Evolutionary conservation across 2,329 filamentous ascomycete genomes (phyloP).

Genomic region (Fusarium stilboides): DNA sequence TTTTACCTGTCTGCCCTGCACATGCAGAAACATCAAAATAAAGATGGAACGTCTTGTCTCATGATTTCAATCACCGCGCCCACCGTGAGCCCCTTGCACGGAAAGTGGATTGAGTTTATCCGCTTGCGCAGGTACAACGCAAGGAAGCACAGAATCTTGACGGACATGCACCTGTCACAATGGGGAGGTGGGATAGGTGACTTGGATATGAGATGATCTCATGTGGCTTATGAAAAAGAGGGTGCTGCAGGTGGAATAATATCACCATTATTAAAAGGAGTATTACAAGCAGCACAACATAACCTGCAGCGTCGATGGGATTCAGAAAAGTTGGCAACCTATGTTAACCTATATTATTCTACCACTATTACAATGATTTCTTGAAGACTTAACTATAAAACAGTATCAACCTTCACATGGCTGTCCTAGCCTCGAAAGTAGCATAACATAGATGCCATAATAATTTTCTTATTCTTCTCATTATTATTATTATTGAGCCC

Average conservation of each 20-base stretch:
- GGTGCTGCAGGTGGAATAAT: constrained; percentile 15
- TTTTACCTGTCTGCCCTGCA: neutral
- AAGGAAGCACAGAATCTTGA: constrained; percentile 27
- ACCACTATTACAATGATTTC: too few relatives aligned
- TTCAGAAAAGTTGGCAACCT: too few relatives aligned
- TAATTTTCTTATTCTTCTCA: too few relatives aligned
- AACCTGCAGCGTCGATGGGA: too few relatives aligned
- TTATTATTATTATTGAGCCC: too few relatives aligned
- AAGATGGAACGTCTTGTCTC: neutral
- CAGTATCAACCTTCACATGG: too few relatives aligned
- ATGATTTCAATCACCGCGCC: neutral
- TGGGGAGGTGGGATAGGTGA: constrained; percentile 20
- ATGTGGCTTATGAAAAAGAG: constrained; percentile 23
- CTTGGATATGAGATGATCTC: constrained; percentile 17
- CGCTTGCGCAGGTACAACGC: constrained; percentile 37
- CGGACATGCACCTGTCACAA: constrained; percentile 18
- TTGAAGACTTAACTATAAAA: too few relatives aligned
- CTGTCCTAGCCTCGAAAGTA: too few relatives aligned
- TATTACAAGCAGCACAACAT: constrained; percentile 1
- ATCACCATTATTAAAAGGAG: constrained; percentile 2
- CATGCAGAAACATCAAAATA: neutral
- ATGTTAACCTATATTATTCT: too few relatives aligned
- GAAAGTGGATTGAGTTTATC: constrained; percentile 23
- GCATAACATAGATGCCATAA: too few relatives aligned
- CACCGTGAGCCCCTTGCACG: constrained; percentile 18